Evolutionary conservation across 305 asterid species (phyloP).

Genomic region (Ruellia speciosa): DNA sequence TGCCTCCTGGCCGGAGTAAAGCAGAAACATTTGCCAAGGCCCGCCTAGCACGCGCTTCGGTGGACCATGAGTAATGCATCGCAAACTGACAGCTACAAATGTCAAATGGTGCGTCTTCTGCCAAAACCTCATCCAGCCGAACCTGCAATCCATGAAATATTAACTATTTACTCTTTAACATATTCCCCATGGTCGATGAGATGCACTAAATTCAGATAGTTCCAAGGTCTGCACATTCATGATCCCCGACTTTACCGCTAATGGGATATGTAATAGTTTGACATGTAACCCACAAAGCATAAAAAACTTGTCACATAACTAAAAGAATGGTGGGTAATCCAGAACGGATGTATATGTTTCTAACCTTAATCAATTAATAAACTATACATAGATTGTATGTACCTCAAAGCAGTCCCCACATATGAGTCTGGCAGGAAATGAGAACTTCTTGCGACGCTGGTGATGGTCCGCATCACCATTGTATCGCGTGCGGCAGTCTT

Average conservation of each 20-base stretch:
- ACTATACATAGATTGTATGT: constrained; percentile 2
- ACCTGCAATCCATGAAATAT: constrained; percentile 45
- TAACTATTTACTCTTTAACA: constrained; percentile 13
- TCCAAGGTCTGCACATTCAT: constrained; percentile 8
- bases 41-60: constrained; percentile 93
- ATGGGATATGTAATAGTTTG: not conserved
- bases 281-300: not conserved
- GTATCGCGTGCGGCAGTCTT: constrained; percentile 89
- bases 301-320: too few species aligned
- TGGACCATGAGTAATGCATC: constrained; percentile 98
- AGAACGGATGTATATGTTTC: not conserved
- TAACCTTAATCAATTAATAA: not conserved
- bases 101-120: constrained; percentile 89
- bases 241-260: not conserved
- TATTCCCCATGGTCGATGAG: not conserved
- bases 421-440: constrained; percentile 92
- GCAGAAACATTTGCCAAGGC: constrained; percentile 93
- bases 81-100: constrained; percentile 99
- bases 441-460: constrained; percentile 74
- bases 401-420: constrained; percentile 99
- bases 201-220: too few species aligned
- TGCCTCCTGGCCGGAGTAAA: constrained; percentile 97
- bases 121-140: constrained; percentile 62
- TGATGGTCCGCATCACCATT: constrained; percentile 97
- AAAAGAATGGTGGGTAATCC: too few species aligned